These are phyloP conservation scores for Eucalyptus pauciflora DNA, from an alignment of 345 rosid genomes.

Conservation along the genomic window DNA sequence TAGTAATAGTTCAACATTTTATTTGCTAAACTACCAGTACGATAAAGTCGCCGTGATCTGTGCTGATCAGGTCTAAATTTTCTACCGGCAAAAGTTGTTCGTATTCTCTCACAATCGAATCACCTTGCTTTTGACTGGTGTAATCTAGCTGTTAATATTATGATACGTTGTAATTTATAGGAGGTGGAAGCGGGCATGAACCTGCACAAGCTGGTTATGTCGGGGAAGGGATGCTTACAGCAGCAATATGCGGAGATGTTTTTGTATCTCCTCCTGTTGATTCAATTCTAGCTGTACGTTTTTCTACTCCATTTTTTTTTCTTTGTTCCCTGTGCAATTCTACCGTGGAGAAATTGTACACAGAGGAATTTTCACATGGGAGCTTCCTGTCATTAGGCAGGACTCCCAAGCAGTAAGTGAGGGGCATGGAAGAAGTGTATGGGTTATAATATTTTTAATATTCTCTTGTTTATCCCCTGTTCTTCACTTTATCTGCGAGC, in stretches of 20 bases:
- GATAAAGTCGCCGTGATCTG: no score
- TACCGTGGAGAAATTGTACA: neutral
- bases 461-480: neutral
- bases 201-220: conserved; percentile 98
- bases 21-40: neutral
- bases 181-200: conserved; percentile 99
- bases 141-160: neutral
- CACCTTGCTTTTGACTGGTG: neutral
- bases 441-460: neutral
- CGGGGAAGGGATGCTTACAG: conserved; percentile 99
- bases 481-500: neutral
- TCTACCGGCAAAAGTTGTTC: neutral
- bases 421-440: neutral
- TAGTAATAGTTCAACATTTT: neutral
- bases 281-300: conserved; percentile 80
- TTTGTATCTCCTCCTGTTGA: conserved; percentile 94
- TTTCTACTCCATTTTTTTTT: neutral
- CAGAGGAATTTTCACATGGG: neutral
- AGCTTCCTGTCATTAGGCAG: neutral
- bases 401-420: neutral
- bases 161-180: conserved; percentile 10
- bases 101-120: neutral
- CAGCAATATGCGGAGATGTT: conserved; percentile 92
- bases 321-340: neutral
- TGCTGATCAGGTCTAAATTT: neutral